Base-by-base conservation (phyloP, 1,284 basidiomycete genomes). In the Puccinia sorghi region DNA sequence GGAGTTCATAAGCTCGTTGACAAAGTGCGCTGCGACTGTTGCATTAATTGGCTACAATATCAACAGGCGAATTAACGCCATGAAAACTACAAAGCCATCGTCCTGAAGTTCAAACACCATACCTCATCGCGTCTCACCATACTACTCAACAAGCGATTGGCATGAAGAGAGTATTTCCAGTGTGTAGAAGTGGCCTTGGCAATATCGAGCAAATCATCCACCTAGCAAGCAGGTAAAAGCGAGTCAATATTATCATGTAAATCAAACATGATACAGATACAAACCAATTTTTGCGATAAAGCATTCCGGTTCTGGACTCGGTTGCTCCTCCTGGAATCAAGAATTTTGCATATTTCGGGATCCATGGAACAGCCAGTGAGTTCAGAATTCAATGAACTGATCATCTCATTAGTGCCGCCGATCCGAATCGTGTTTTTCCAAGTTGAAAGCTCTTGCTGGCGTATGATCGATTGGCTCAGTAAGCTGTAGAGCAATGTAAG, bases 1-100 rank as follows among this genome's bases (percentile, higher is more conserved):
- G 82, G 92, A 94, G 64, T 57, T 56, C 22, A 50, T 48, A n/a
- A 86, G 72, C 1, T 80, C 80, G 43, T 84, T 82, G 0, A 83
- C 84, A 0, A 84, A 84, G 37, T 80, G 78, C 27, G 84, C 81
- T 8, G 81, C 79, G 5, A 72, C 59, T 52, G 69, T 76, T 25
- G 80, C 80, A 43, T 80, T 80, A 54, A 82, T 78, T 6, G 79
- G 75, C 75, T 77, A 52, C 17, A 69, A 69, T 32, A 32, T 20
- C 37, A 50, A 54, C 25, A 69, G 15, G 12, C 32, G 4, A 32
- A 32, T 50, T 32, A 52, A 37, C 41, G 17, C 27, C 46, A 15
- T 4, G 4, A 50, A 52, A 43, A 69, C 25, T 69, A 5, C 9
- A 3, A 13, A 63, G 52, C 11, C 13, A 13, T 4, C 5, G 32